Conservation (phyloP, 2,329 filamentous ascomycete species). For the Colletotrichum scovillei region DNA sequence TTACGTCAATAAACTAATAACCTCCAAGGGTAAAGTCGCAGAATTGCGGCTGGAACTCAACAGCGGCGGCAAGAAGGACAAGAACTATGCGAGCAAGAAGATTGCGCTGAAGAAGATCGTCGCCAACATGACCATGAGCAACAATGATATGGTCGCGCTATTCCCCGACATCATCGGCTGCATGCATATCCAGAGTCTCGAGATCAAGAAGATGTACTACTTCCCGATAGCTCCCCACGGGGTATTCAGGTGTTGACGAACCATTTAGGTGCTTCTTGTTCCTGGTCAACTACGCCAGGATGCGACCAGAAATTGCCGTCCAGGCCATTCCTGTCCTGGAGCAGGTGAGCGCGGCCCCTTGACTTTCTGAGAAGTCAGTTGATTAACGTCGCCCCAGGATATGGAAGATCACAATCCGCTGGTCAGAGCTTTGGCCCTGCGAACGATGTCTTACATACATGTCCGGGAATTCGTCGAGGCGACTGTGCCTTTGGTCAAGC, state of each 20-base stretch:
- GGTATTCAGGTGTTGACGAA: neutral
- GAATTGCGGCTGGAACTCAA: conserved; percentile 96
- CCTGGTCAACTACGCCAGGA: conserved; percentile 94
- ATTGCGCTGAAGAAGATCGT: conserved; percentile 99
- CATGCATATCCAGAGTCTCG: conserved; percentile 93
- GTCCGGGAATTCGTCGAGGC: conserved; percentile 95
- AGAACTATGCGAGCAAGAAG: conserved; percentile 95
- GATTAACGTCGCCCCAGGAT: conserved; percentile 67
- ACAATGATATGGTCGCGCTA: conserved; percentile 98
- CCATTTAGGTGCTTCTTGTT: conserved; percentile 90
- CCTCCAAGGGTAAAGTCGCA: conserved; percentile 94
- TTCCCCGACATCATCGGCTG: conserved; percentile 96
- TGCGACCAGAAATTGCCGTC: conserved; percentile 92
- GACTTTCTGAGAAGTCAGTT: neutral
- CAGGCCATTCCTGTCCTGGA: conserved; percentile 91
- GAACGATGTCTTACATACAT: conserved; percentile 97
- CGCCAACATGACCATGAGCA: conserved; percentile 99
- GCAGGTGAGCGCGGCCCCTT: conserved; percentile 64
- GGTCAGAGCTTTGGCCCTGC: conserved; percentile 89
- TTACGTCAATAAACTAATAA: conserved; percentile 61
- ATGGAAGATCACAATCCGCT: conserved; percentile 94
- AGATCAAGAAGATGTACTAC: conserved; percentile 99
- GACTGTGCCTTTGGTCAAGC: conserved; percentile 85
- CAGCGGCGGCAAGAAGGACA: conserved; percentile 96
- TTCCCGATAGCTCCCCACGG: neutral